Evolutionary conservation across 148 eudicot genomes (phyloP), one percentile per base, ranked within the genome.

Genomic region (Arctostaphylos glauca): DNA sequence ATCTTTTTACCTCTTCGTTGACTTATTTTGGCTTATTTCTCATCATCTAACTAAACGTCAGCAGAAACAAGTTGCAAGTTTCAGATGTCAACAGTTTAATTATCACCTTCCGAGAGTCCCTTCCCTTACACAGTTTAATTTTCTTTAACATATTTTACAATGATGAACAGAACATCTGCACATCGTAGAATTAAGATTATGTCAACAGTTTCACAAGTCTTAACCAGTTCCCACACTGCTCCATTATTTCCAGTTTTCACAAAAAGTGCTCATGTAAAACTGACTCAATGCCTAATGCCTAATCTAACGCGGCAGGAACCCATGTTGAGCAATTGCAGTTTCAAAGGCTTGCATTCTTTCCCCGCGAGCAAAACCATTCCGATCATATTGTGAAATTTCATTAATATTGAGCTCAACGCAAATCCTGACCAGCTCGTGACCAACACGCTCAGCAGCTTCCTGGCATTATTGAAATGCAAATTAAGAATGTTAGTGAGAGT

Each of bases 381-480:
- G 89, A 92, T 94, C 98, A 85, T 94, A 96, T 25, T 88, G 88
- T 50, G 98, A 93, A 68, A 96, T 92, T 81, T 94, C 98, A 62
- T 81, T 76, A 50, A 96, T 90, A 68, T 90, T 73, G 55, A 96
- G 94, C 79, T 88, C 84, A 54, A 88, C 76, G 83, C 98, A 96
- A 81, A 94, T 85, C 88, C 91, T 94, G 18, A 94, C 90, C 79
- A 96, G 94, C 89, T 94, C 95, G 82, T 93, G 93, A 16, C 99
- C 99, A 41, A 96, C 92, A 44, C 84, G 93, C 84, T 87, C 86
- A 72, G 98, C 97, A 70, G 95, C 97, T 83, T 93, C 98, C 99
- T 96, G 88, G 74, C 71, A 53, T 56, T 73, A 66, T 5, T 9
- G 44, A 50, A 56, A 54, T 41, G 55, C 14, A 21, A 41, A 66